Conservation (phyloP, 768 basidiomycete genomes). For the Russula ochroleuca region DNA sequence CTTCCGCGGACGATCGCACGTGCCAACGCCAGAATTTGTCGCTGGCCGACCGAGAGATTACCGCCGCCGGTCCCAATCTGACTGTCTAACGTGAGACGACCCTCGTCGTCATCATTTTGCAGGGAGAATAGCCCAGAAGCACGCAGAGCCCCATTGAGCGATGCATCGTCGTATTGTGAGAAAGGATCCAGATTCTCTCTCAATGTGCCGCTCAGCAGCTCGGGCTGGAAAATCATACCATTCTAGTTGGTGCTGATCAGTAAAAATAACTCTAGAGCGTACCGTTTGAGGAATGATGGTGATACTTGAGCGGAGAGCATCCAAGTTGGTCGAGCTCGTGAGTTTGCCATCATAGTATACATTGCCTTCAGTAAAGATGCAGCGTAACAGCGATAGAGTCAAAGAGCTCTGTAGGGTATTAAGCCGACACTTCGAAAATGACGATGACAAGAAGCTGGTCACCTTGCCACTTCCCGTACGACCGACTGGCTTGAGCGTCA, state of each 20-base stretch:
- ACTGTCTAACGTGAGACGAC: slow-evolving; percentile 43
- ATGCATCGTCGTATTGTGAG: slow-evolving; percentile 48
- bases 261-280: slow-evolving; percentile 25
- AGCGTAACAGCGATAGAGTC: slow-evolving; percentile 50
- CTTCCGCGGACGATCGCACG: slow-evolving; percentile 54
- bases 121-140: slow-evolving; percentile 45
- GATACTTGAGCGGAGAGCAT: slow-evolving; percentile 48
- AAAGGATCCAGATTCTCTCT: slow-evolving; percentile 62
- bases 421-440: background rate
- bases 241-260: slow-evolving; percentile 16
- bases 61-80: slow-evolving; percentile 42
- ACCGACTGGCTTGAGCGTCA: slow-evolving; percentile 40
- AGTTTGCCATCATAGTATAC: slow-evolving; percentile 50
- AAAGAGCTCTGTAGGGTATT: slow-evolving; percentile 39
- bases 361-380: slow-evolving; percentile 51
- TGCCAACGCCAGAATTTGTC: slow-evolving; percentile 57
- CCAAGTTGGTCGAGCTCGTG: slow-evolving; percentile 47
- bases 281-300: slow-evolving; percentile 60
- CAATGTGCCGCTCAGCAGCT: slow-evolving; percentile 52
- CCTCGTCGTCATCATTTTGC: slow-evolving; percentile 38
- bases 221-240: slow-evolving; percentile 35
- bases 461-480: slow-evolving; percentile 56
- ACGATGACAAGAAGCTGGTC: slow-evolving; percentile 9
- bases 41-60: slow-evolving; percentile 55
- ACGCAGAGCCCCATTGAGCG: slow-evolving; percentile 46